These are phyloP conservation scores for Dictyostelium brefeldianum DNA, from an alignment of 78 protist genomes.

Conservation along the genomic window DNA sequence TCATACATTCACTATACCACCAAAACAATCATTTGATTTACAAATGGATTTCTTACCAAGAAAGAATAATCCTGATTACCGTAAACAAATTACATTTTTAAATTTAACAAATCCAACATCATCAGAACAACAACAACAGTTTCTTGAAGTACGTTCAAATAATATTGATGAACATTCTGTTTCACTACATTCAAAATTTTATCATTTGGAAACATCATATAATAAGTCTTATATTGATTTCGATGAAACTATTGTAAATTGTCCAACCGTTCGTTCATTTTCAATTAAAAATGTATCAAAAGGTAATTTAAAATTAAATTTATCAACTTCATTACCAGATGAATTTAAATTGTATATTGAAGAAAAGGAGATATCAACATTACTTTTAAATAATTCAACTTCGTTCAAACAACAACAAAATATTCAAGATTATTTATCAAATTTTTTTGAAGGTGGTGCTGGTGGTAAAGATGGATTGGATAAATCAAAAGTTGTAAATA, in stretches of 20 bases:
- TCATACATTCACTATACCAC: slow-evolving; percentile 50
- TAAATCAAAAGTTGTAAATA: slow-evolving; percentile 20
- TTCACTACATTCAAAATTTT: slow-evolving; percentile 81
- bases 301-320: slow-evolving; percentile 16
- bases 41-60: slow-evolving; percentile 73
- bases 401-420: neutral
- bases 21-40: slow-evolving; percentile 62
- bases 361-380: neutral
- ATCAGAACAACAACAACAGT: slow-evolving; percentile 40
- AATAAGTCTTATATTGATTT: slow-evolving; percentile 68
- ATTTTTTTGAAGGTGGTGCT: slow-evolving; percentile 77
- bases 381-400: neutral
- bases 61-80: slow-evolving; percentile 88
- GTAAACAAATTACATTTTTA: slow-evolving; percentile 83
- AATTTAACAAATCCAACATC: slow-evolving; percentile 60
- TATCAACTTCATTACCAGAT: slow-evolving; percentile 56
- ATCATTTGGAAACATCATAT: slow-evolving; percentile 62
- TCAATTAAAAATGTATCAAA: slow-evolving; percentile 55
- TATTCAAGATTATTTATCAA: slow-evolving; percentile 59
- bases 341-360: slow-evolving; percentile 70
- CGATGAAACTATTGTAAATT: slow-evolving; percentile 82
- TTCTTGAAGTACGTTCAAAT: slow-evolving; percentile 81
- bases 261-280: slow-evolving; percentile 75
- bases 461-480: slow-evolving; percentile 46
- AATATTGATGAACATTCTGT: slow-evolving; percentile 84